These are phyloP conservation scores for Boletales sp. DNA, from an alignment of 768 basidiomycete species.

Conservation along the genomic window DNA sequence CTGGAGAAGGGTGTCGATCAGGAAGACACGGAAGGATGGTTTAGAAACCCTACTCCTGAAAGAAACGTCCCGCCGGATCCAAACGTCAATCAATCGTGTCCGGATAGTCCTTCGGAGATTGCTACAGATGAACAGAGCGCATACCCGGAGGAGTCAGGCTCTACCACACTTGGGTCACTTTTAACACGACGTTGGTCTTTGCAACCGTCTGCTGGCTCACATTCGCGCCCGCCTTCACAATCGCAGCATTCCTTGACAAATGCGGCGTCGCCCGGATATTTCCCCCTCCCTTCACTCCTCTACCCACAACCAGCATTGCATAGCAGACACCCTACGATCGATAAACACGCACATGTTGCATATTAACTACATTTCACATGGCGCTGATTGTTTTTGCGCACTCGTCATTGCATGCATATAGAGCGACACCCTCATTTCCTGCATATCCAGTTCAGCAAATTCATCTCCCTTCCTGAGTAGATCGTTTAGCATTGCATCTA, in stretches of 20 bases:
- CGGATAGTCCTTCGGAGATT: conserved; percentile 32
- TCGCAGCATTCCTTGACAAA: conserved; percentile 29
- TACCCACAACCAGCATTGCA: conserved; percentile 24
- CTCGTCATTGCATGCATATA: conserved; percentile 1
- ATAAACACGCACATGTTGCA: conserved; percentile 20
- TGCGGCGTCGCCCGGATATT: conserved; percentile 29
- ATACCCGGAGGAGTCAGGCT: conserved; percentile 33
- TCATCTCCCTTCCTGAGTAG: neutral
- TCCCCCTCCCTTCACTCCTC: conserved; percentile 30
- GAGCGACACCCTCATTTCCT: conserved; percentile 6
- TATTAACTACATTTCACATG: conserved; percentile 10
- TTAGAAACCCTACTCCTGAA: conserved; percentile 53
- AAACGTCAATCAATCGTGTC: conserved; percentile 41
- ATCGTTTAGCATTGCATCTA: conserved; percentile 4
- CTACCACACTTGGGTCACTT: conserved; percentile 33
- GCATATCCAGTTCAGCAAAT: too few relatives aligned
- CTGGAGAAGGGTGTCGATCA: conserved; percentile 29
- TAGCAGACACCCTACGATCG: conserved; percentile 32
- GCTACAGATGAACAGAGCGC: conserved; percentile 20
- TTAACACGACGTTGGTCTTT: conserved; percentile 32
- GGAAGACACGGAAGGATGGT: conserved; percentile 30
- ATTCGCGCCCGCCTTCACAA: conserved; percentile 29
- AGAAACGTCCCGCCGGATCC: conserved; percentile 40
- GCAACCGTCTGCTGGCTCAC: conserved; percentile 26
- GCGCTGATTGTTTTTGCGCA: conserved; percentile 3